A percentile compares a stretch with the other conserved stretches of the same genome.
Evolutionary conservation across 495 filamentous ascomycete species (phyloP).

Genomic region (Chlorociboria aeruginascens): DNA sequence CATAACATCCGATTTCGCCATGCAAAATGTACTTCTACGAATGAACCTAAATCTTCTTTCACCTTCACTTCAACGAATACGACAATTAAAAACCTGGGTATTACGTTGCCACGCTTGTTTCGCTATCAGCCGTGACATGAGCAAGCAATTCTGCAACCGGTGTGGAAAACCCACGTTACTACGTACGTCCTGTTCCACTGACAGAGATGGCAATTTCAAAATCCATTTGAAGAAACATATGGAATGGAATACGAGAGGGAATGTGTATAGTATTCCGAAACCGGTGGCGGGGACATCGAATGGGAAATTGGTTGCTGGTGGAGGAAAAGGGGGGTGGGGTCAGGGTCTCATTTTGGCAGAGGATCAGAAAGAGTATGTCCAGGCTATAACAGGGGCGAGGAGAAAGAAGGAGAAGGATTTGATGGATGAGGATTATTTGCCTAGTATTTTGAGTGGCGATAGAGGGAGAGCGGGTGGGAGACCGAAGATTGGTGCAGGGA

Average conservation of each 20-base stretch:
- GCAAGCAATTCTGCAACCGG: slow-evolving; percentile 83
- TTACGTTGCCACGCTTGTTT: slow-evolving; percentile 94
- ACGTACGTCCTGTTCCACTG: slow-evolving; percentile 74
- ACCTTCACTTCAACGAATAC: slow-evolving; percentile 60
- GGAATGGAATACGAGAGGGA: slow-evolving; percentile 89
- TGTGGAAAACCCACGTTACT: slow-evolving; percentile 84
- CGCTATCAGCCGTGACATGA: slow-evolving; percentile 69
- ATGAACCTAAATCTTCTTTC: slow-evolving; percentile 92
- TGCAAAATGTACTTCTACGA: slow-evolving; percentile 89
- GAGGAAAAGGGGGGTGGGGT: slow-evolving; percentile 83
- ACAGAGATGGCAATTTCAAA: slow-evolving; percentile 65
- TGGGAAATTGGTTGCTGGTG: slow-evolving; percentile 59
- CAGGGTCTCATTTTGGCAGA: slow-evolving; percentile 69
- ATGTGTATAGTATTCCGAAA: slow-evolving; percentile 84
- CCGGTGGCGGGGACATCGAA: slow-evolving; percentile 67
- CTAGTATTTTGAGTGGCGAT: slow-evolving; percentile 74
- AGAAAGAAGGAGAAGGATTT: slow-evolving; percentile 65
- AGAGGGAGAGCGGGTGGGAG: slow-evolving; percentile 49
- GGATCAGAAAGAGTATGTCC: slow-evolving; percentile 88
- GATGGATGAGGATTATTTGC: slow-evolving; percentile 92
- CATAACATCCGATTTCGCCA: slow-evolving; percentile 89
- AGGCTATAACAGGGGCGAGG: slow-evolving; percentile 47
- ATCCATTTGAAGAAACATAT: slow-evolving; percentile 90
- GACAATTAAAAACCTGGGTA: slow-evolving; percentile 71
- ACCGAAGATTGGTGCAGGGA: slow-evolving; percentile 73